Evolutionary conservation across 768 basidiomycete species (phyloP).

Genomic region (Auricularia auricula-judae): DNA sequence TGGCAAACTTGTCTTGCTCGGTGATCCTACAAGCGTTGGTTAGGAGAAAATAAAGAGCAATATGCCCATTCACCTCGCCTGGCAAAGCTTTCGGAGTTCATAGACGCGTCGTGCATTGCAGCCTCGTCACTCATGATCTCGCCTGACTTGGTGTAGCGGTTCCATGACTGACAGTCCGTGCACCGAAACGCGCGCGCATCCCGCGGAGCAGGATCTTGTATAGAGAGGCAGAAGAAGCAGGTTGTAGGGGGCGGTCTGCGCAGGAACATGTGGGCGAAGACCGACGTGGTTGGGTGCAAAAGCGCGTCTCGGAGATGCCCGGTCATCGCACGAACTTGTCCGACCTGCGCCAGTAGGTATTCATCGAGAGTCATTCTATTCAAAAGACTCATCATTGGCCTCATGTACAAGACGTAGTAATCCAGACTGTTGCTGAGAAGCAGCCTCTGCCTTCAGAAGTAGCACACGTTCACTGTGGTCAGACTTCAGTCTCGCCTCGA

Average conservation of each 20-base stretch:
- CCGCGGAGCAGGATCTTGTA: constrained; percentile 3
- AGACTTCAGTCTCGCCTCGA: not conserved
- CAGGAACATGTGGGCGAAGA: not conserved
- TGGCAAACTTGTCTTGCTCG: constrained; percentile 58
- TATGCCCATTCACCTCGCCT: constrained; percentile 46
- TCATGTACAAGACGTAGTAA: not conserved
- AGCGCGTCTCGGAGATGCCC: not conserved
- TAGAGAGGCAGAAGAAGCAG: constrained; percentile 13
- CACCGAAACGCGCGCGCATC: constrained; percentile 10
- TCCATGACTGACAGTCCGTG: constrained; percentile 32
- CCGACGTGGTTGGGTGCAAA: not conserved
- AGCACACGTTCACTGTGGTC: not conserved
- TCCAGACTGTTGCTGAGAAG: not conserved
- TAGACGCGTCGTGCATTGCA: constrained; percentile 71
- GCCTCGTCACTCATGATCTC: constrained; percentile 79
- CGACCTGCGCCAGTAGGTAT: not conserved
- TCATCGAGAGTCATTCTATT: not conserved
- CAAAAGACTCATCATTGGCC: not conserved
- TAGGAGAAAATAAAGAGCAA: not conserved
- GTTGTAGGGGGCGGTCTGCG: not conserved
- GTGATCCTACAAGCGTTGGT: constrained; percentile 37
- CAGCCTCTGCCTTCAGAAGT: not conserved
- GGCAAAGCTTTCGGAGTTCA: constrained; percentile 62
- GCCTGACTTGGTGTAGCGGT: constrained; percentile 58
- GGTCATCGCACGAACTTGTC: too few species aligned